Percentiles rank a stretch among this genome's conserved stretches.
phyloP scores from a whole-genome alignment of 352 stramenopile species.

The Phytophthora brassicae region DNA sequence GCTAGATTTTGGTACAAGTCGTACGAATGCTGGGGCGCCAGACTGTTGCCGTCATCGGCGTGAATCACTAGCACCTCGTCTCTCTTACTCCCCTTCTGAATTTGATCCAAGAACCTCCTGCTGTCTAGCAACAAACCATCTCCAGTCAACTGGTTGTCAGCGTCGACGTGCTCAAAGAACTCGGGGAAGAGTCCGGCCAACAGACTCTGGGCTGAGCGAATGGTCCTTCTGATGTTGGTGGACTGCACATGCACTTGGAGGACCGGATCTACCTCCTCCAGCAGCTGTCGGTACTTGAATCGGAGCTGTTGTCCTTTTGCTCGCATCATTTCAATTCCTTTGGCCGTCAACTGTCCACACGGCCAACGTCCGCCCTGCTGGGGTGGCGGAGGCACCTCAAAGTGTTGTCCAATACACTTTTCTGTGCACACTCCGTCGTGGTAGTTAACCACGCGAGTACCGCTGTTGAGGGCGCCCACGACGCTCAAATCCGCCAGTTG shows the following conservation, averaged over 20 bases:
- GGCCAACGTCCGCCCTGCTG: conserved; percentile 68
- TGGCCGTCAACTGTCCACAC: conserved; percentile 69
- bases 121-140: conserved; percentile 14
- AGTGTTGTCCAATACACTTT: neutral
- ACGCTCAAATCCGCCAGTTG: conserved; percentile 43
- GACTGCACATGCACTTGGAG: conserved; percentile 67
- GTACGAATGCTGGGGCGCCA: conserved; percentile 67
- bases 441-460: conserved; percentile 40
- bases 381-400: conserved; percentile 37
- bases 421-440: conserved; percentile 8
- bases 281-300: conserved; percentile 40
- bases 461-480: conserved; percentile 51
- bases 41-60: conserved; percentile 47
- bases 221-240: conserved; percentile 78
- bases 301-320: conserved; percentile 50
- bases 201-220: conserved; percentile 70
- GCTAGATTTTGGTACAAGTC: conserved; percentile 59
- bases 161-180: conserved; percentile 33
- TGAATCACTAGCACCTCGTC: conserved; percentile 42
- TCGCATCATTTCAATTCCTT: conserved; percentile 68
- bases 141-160: conserved; percentile 7
- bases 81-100: conserved; percentile 11
- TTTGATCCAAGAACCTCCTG: conserved; percentile 12
- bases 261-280: conserved; percentile 35
- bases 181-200: conserved; percentile 68